These are phyloP conservation scores for Fusarium papillatum DNA, from an alignment of 2,329 filamentous ascomycete species.

Conservation along the genomic window DNA sequence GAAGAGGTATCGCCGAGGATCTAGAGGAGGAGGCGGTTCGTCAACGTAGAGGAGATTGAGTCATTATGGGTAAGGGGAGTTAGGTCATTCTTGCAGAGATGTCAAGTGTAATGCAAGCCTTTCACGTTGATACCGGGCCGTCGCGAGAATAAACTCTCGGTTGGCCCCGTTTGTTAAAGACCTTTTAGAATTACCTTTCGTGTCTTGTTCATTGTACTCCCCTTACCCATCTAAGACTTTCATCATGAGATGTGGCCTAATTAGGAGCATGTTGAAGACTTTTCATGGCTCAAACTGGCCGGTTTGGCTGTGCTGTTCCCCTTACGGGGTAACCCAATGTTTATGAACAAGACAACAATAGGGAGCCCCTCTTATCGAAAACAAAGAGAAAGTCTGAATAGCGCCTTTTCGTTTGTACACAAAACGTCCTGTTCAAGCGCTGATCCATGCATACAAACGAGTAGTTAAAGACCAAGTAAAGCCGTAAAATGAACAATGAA, in stretches of 20 bases:
- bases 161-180: neutral
- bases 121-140: neutral
- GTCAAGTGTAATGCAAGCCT: neutral
- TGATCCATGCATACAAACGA: neutral
- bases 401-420: neutral
- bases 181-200: too few relatives aligned
- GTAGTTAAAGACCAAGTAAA: neutral
- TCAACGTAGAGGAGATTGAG: neutral
- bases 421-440: neutral
- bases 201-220: neutral
- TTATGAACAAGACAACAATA: neutral
- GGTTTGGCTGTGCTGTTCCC: neutral
- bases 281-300: neutral
- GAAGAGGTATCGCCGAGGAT: neutral
- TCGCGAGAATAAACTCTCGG: neutral
- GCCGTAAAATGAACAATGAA: neutral
- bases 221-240: neutral
- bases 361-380: neutral
- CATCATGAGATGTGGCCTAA: neutral
- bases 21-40: neutral
- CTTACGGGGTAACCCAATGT: neutral
- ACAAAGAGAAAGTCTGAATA: neutral
- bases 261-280: neutral
- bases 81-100: neutral
- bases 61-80: neutral